Percentiles rank a stretch among this genome's conserved stretches.
These are phyloP conservation scores for Globisporangium solare DNA, from an alignment of 352 stramenopile species.

Conservation along the genomic window DNA sequence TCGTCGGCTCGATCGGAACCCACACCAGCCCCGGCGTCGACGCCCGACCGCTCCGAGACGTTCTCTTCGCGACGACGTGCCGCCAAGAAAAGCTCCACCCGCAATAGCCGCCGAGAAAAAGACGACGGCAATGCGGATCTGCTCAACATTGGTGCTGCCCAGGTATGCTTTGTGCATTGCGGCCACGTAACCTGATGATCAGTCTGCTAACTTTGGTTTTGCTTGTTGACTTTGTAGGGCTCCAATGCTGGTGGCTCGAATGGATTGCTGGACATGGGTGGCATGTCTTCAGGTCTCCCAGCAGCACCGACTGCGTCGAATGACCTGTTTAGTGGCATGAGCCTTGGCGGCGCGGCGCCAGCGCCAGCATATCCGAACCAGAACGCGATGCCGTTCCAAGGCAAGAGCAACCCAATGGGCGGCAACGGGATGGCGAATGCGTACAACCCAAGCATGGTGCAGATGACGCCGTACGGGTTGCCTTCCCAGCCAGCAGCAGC, in stretches of 20 bases:
- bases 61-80: slow-evolving; percentile 66
- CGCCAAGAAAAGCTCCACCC: slow-evolving; percentile 59
- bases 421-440: slow-evolving; percentile 33
- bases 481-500: slow-evolving; percentile 15
- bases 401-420: slow-evolving; percentile 17
- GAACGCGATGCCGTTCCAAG: slow-evolving; percentile 31
- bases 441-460: slow-evolving; percentile 62
- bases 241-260: slow-evolving; percentile 15
- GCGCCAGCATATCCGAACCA: slow-evolving; percentile 36
- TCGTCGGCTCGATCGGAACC: slow-evolving; percentile 28
- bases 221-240: slow-evolving; percentile 1
- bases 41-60: slow-evolving; percentile 51
- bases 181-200: too few species aligned
- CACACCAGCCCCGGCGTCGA: slow-evolving; percentile 19
- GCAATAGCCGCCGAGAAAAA: slow-evolving; percentile 44
- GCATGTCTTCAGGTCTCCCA: slow-evolving; percentile 41
- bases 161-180: slow-evolving; percentile 15
- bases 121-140: slow-evolving; percentile 53
- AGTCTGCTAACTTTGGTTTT: neutral
- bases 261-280: slow-evolving; percentile 44
- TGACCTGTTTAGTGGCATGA: slow-evolving; percentile 69
- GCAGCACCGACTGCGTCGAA: slow-evolving; percentile 23
- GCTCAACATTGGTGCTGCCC: slow-evolving; percentile 45
- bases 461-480: slow-evolving; percentile 77
- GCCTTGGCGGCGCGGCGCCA: slow-evolving; percentile 23